Base-by-base conservation (phyloP, 2,329 filamentous ascomycete genomes). In the Ophiostoma himal-ulmi region DNA sequence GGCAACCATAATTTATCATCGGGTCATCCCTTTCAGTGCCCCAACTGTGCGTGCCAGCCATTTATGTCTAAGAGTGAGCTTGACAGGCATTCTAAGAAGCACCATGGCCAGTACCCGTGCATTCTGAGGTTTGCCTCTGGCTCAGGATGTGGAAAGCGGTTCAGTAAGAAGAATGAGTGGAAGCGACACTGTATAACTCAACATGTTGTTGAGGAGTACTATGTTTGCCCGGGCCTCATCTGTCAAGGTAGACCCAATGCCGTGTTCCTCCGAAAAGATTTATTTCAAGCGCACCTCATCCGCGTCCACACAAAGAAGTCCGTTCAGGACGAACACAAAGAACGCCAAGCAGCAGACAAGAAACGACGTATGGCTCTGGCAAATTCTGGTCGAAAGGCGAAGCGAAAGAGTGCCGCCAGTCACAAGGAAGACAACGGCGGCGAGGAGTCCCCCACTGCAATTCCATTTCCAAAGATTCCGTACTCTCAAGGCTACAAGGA, bases 151-250 rank as follows among this genome's bases (percentile, higher is more conserved):
- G 74, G 73, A 0, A 86, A 88, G 2, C 88, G 84, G 0, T 97
- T 97, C 76, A 84, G 86, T 3, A 89, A 85, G 74, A 97, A 96
- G 81, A 97, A 97, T 77, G 94, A 97, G 78, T 97, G 94, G 94
- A 97, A 97, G 79, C 88, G 94, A 0, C 94, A 98, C 77, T 88
- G 94, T 75, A 82, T 83, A 41, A 91, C 90, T 0, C 91, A 96
- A 77, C 94, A 98, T 77, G 82, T 97, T 30, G 86, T 89, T 69
- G 82, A 92, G 3, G 82, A 85, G 64, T 91, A 89, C 79, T 97
- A 89, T 87, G 83, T 90, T 71, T 98, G 94, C 80, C 85, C 89
- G 72, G 76, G 79, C 8, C 90, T 88, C 77, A 79, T 77, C 20
- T 76, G 80, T 36, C 75, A 76, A 8, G 20, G 39, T 8, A 67